A percentile compares a stretch with the other conserved stretches of the same genome.
Evolutionary conservation across 805 yeast genomes (phyloP).

Genomic region (Wickerhamomyces alni): DNA sequence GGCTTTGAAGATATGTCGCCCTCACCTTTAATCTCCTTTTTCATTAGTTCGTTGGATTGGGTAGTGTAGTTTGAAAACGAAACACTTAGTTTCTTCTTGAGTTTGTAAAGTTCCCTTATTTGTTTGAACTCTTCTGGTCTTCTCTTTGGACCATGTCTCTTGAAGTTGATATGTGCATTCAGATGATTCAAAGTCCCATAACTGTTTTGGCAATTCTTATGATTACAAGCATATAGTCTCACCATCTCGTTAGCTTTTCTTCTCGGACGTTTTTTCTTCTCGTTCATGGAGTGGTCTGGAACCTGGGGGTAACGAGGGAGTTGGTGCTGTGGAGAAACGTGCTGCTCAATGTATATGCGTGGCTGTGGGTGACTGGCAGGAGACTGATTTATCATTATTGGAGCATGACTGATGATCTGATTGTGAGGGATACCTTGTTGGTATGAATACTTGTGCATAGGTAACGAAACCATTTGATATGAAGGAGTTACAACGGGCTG

Average conservation of each 20-base stretch:
- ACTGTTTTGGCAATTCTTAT: conserved; percentile 41
- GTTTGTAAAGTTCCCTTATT: conserved; percentile 38
- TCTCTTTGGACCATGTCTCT: conserved; percentile 49
- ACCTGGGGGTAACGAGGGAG: too few relatives aligned
- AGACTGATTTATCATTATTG: neutral
- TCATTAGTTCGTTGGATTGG: neutral
- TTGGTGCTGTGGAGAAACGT: too few relatives aligned
- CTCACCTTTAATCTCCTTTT: too few relatives aligned
- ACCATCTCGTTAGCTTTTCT: conserved; percentile 51
- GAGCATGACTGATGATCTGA: too few relatives aligned
- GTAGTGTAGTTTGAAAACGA: neutral
- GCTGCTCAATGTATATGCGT: neutral
- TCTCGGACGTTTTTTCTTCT: conserved; percentile 40
- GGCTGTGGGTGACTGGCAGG: neutral
- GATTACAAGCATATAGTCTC: conserved; percentile 45
- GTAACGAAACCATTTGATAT: too few relatives aligned
- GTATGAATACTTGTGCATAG: too few relatives aligned
- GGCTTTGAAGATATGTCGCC: too few relatives aligned
- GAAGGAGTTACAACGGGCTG: neutral
- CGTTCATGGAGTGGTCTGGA: neutral
- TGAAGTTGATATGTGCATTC: conserved; percentile 49
- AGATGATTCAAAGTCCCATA: conserved; percentile 57
- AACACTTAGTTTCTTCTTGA: conserved; percentile 29
- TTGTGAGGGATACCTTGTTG: too few relatives aligned
- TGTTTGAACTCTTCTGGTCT: conserved; percentile 49